phyloP scores from a whole-genome alignment of 331 rosid genomes.

The Rosa hybrid region DNA sequence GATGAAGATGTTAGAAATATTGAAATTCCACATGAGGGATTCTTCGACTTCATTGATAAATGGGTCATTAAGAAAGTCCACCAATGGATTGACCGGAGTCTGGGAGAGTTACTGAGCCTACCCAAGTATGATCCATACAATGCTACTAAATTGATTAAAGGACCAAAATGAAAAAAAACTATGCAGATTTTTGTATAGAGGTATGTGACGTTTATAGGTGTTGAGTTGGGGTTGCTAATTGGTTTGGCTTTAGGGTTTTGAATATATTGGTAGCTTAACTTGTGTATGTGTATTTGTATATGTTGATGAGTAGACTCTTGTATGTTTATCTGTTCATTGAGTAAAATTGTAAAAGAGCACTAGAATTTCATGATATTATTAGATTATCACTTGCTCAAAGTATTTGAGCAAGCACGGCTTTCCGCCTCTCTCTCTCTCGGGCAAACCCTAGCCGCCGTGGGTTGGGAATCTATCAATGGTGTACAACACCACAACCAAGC shows the following conservation, averaged over 20 bases:
- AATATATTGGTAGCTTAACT: not conserved
- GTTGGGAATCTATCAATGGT: too few relatives aligned
- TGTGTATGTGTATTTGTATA: not conserved
- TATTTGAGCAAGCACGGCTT: too few relatives aligned
- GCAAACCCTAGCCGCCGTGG: too few relatives aligned
- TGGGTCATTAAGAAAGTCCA: slow-evolving; percentile 9
- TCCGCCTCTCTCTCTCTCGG: too few relatives aligned
- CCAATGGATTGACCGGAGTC: slow-evolving; percentile 7
- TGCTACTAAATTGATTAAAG: not conserved
- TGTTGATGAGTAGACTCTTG: not conserved
- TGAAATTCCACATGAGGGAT: slow-evolving; percentile 12
- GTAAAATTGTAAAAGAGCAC: too few relatives aligned
- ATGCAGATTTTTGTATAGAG: not conserved
- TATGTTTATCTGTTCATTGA: not conserved
- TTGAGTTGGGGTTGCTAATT: not conserved
- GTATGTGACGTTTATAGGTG: not conserved
- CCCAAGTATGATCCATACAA: slow-evolving; percentile 13
- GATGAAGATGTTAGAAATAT: not conserved
- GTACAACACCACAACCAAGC: too few relatives aligned
- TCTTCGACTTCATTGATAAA: slow-evolving; percentile 24
- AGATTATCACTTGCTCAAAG: too few relatives aligned
- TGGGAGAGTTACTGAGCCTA: slow-evolving; percentile 19
- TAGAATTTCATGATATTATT: too few relatives aligned
- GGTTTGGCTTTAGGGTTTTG: not conserved
- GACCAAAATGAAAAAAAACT: not conserved